Base-by-base conservation (phyloP, 306 rosid species). In the Carpinus viminea region DNA sequence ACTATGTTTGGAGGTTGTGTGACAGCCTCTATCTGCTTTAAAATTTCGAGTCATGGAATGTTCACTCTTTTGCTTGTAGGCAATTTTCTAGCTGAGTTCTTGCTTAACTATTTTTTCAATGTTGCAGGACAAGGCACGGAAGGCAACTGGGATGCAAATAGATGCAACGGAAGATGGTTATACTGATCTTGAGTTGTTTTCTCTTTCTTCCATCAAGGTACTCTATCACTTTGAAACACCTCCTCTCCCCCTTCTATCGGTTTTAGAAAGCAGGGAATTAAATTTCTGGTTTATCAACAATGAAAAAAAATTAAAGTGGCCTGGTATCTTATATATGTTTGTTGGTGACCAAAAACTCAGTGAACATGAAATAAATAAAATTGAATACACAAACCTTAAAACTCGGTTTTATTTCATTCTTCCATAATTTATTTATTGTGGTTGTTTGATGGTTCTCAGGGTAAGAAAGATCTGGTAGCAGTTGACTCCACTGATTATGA, bases 131-230 rank as follows among this genome's bases (percentile, higher is more conserved):
- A 95, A 90, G 89, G 88, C 81, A 5, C 91, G 97, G 24, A 93
- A 93, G 82, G 94, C 98, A 70, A 88, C 91, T 16, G 97, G 98
- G 77, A 87, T 80, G 91, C 97, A 95, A 84, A 86, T 84, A 74
- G 98, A 95, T 82, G 99, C 89, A 68, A 28, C 86, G 66, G 96
- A 91, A 69, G 99, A 93, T 68, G 87, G 91, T 73, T 93, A 91
- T 74, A 74, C 80, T 64, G 99, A 95, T 78, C 80, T 80, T 36
- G 95, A 91, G 76, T 70, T 95, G 79, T 95, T 95, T 85, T 89
- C 98, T 31, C 97, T 95, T 82, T 68, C 98, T 74, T 70, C 95
- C 74, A 95, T 95, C 53, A 95, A 95, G 99, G 99, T 94, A 82
- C 88, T 71, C 54, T 62, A 47, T 83, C 51, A 47, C 60, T 12